Conservation (phyloP, 2,329 filamentous ascomycete species). For the Pochonia chlamydosporia region DNA sequence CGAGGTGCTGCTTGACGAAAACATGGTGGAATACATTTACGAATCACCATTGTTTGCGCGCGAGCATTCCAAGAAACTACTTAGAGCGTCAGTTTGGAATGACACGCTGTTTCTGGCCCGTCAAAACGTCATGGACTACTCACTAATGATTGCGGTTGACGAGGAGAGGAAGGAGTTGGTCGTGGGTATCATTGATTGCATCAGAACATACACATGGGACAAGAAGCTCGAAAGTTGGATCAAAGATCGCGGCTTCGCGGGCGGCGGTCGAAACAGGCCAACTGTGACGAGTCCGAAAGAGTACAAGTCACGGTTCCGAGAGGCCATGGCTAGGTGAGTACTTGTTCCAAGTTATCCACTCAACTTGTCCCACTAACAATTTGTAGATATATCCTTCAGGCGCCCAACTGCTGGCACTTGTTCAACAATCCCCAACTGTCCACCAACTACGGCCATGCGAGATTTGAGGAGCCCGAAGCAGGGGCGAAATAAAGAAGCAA, state of each 20-base stretch:
- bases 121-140: slow-evolving; percentile 99
- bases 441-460: slow-evolving; percentile 28
- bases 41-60: slow-evolving; percentile 92
- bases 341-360: no score
- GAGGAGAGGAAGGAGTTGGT: slow-evolving; percentile 85
- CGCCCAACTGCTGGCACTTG: slow-evolving; percentile 71
- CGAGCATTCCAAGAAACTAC: slow-evolving; percentile 91
- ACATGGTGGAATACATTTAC: slow-evolving; percentile 98
- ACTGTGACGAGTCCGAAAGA: slow-evolving; percentile 97
- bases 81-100: slow-evolving; percentile 91
- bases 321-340: slow-evolving; percentile 86
- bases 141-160: slow-evolving; percentile 95
- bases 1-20: slow-evolving; percentile 94
- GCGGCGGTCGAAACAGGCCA: slow-evolving; percentile 72
- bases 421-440: slow-evolving; percentile 44
- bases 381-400: slow-evolving; percentile 62
- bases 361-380: slow-evolving; percentile 2
- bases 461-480: slow-evolving; percentile 32
- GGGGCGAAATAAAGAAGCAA: not conserved
- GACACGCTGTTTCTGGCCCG: slow-evolving; percentile 92
- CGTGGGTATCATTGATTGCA: slow-evolving; percentile 97
- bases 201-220: slow-evolving; percentile 98
- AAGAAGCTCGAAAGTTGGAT: slow-evolving; percentile 99
- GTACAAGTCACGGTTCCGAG: slow-evolving; percentile 91
- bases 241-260: slow-evolving; percentile 85